Percentiles rank a stretch among this genome's conserved stretches.
Conservation (phyloP, 306 rosid species). For the barrel medic (Medicago truncatula) region MtrunA17r5.0-ANR NC_053049.1:38922001-38922500, state of each 20-base stretch:
- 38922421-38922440: constrained; percentile 3
- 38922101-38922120: constrained; percentile 25
- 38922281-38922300: constrained; percentile 46
- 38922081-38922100: constrained; percentile 13
- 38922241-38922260: constrained; percentile 51
- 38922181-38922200: constrained; percentile 39
- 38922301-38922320: constrained; percentile 50
- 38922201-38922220: constrained; percentile 35
- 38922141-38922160: constrained; percentile 25
- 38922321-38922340: constrained; percentile 54
- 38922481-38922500: too few species aligned
- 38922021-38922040: constrained; percentile 44
- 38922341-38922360: constrained; percentile 54
- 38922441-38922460: constrained; percentile 8
- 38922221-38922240: constrained; percentile 29
- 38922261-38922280: constrained; percentile 35
- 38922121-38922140: constrained; percentile 30
- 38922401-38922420: constrained; percentile 13
- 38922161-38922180: constrained; percentile 34
- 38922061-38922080: constrained; percentile 46
- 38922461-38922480: neutral
- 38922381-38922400: constrained; percentile 54
- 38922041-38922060: constrained; percentile 28
- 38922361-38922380: constrained; percentile 36
- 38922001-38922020: constrained; percentile 50